Evolutionary conservation across 1,139 yeast genomes (phyloP), one percentile per base, ranked within the genome.

Genomic region (Kurtzmaniella natalensis): DNA sequence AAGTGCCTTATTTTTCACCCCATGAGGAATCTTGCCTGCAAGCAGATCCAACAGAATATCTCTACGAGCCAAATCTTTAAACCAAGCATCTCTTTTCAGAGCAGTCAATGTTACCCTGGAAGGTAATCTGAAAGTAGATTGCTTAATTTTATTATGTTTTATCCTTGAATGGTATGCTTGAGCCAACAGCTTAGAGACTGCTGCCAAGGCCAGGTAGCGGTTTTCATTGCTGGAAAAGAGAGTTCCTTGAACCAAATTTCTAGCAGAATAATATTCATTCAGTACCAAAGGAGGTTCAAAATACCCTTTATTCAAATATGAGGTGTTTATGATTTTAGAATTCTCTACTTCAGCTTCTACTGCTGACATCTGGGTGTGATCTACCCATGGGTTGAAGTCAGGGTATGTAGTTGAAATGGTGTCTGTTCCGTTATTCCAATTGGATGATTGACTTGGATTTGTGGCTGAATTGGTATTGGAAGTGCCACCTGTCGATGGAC

Each of bases 51-150:
- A 59, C 0, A 95, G 85, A 0, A 82, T 69, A 13, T 64, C 58
- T 0, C 81, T 74, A 36, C 83, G 72, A 2, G 94, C 85, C 35
- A 89, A 64, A 49, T 87, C 95, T 35, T 72, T 71, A 32, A 89
- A 61, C 98, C 98, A 89, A 1, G 78, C 67, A 43, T 87, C 95
- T 41, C 81, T 72, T 51, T 85, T 84, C 51, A 81, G 82, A 37
- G 89, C 94, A 0, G 96, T 88, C 22, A 89, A 61, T 0, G 96
- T 89, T 14, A 89, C 95, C 42, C 96, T 64, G 8, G 92, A 89
- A 0, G 94, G 96, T 18, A 84, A 84, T 48, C 73, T 78, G 59
- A 79, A 85, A 8, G 75, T 68, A 20, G 63, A 61, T 17, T 81
- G 67, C 16, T 64, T 61, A 31, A 85, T 75, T 44, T 79, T 78